phyloP scores from a whole-genome alignment of 768 basidiomycete species.

The Amanita molliuscula region DNA sequence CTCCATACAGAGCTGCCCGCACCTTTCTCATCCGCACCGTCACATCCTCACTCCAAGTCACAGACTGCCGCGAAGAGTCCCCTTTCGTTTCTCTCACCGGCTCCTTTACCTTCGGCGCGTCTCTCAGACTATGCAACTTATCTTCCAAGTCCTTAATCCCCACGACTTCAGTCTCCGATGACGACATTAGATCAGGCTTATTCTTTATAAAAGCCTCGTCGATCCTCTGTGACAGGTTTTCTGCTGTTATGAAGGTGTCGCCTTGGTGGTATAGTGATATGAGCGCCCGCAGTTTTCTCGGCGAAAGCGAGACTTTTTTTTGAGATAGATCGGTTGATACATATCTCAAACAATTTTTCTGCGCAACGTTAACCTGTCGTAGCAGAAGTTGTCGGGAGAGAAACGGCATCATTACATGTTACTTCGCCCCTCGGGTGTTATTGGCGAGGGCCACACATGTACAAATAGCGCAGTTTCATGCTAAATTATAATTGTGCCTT shows the following conservation, averaged over 20 bases:
- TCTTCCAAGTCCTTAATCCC: constrained; percentile 11
- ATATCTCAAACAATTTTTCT: neutral
- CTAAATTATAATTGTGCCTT: constrained; percentile 40
- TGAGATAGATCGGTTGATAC: neutral
- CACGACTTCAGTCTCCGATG: constrained; percentile 1
- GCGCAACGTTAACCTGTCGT: neutral
- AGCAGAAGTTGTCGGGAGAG: neutral
- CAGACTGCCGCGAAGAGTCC: neutral
- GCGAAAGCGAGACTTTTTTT: constrained; percentile 23
- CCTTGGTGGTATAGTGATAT: constrained; percentile 73
- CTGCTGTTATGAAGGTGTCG: constrained; percentile 57
- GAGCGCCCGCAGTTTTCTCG: constrained; percentile 58
- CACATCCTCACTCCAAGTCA: constrained; percentile 18
- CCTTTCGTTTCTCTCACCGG: constrained; percentile 16
- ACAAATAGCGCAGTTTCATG: neutral
- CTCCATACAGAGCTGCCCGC: constrained; percentile 43
- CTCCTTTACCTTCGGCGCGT: constrained; percentile 27
- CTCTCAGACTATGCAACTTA: constrained; percentile 14
- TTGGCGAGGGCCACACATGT: neutral
- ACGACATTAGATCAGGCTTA: neutral
- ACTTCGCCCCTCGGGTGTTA: too few species aligned
- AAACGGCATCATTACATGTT: neutral
- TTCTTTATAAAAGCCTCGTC: constrained; percentile 46
- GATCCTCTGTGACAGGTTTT: constrained; percentile 55
- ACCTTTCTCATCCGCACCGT: constrained; percentile 31